Base-by-base conservation (phyloP, 495 filamentous ascomycete species). In the Collariella sp. region DNA sequence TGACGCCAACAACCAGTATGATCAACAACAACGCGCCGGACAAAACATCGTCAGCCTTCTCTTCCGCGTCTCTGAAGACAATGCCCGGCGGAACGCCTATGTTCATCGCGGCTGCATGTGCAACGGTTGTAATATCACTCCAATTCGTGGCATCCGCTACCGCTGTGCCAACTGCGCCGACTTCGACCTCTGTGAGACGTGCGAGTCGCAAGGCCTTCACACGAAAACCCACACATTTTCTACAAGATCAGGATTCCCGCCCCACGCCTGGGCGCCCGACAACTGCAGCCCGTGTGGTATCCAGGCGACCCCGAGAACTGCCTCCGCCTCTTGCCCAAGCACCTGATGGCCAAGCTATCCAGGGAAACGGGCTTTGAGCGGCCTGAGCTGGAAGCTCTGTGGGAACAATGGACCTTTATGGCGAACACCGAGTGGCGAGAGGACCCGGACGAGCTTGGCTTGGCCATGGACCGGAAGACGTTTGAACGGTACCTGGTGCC, bases 141-240 rank as follows among this genome's bases (percentile, higher is more conserved):
- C 93, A 7, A 96, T 98, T 41, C 85, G 88, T 41, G 93, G 93
- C 1, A 88, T 93, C 54, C 78, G 91, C 63, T 95, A 95, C 68
- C 82, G 88, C 53, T 96, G 91, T 66, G 82, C 87, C 50, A 96
- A 96, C 70, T 96, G 91, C 63, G 79, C 83, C 54, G 91, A 96
- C 64, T 96, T 87, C 55, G 91, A 96, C 66, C 81, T 91, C 16
- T 96, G 88, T 70, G 88, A 94, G 67, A 83, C 80, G 9, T 96
- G 91, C 65, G 91, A 96, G 70, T 82, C 86, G 5, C 82, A 87
- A 66, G 82, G 86, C 48, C 74, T 89, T 0, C 94, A 99, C 65
- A 82, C 78, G 56, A 95, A 91, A 70, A 95, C 90, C 0, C 93
- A 98, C 93, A 98, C 71, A 74, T 98, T 40, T 96, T 98, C 75